Evolutionary conservation across 2,329 filamentous ascomycete species (phyloP).

Genomic region (Sarocladiaceae sp.): DNA sequence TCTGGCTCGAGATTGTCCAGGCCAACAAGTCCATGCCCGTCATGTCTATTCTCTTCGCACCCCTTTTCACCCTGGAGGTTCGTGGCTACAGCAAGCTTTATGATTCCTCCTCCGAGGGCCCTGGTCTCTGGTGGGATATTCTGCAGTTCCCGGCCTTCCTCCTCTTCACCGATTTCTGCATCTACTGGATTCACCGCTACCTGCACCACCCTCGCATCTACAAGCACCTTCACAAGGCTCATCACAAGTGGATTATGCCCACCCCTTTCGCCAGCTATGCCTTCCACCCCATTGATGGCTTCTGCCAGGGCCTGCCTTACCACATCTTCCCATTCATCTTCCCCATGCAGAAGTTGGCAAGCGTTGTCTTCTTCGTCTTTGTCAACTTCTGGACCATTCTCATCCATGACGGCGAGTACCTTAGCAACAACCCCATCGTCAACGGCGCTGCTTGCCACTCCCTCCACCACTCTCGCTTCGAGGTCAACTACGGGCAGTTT

Average conservation of each 20-base stretch:
- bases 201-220: slow-evolving; percentile 73
- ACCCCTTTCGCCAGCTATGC: slow-evolving; percentile 88
- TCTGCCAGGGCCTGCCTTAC: slow-evolving; percentile 81
- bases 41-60: slow-evolving; percentile 76
- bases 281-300: slow-evolving; percentile 92
- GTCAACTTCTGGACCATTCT: slow-evolving; percentile 97
- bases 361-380: slow-evolving; percentile 78
- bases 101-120: slow-evolving; percentile 68
- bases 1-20: slow-evolving; percentile 77
- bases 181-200: slow-evolving; percentile 87
- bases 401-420: slow-evolving; percentile 93
- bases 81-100: slow-evolving; percentile 84
- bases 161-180: slow-evolving; percentile 79
- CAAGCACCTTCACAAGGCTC: slow-evolving; percentile 88
- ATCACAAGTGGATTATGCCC: slow-evolving; percentile 99
- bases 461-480: slow-evolving; percentile 57
- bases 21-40: slow-evolving; percentile 69
- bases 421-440: slow-evolving; percentile 82
- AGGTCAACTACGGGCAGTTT: slow-evolving; percentile 84
- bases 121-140: slow-evolving; percentile 70
- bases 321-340: slow-evolving; percentile 91
- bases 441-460: slow-evolving; percentile 91
- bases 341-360: slow-evolving; percentile 85
- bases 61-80: slow-evolving; percentile 77
- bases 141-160: slow-evolving; percentile 85